Evolutionary conservation across 306 rosid species (phyloP), one percentile per base, ranked within the genome.

Genomic region (cucumber (Cucumis sativus)): DNA sequence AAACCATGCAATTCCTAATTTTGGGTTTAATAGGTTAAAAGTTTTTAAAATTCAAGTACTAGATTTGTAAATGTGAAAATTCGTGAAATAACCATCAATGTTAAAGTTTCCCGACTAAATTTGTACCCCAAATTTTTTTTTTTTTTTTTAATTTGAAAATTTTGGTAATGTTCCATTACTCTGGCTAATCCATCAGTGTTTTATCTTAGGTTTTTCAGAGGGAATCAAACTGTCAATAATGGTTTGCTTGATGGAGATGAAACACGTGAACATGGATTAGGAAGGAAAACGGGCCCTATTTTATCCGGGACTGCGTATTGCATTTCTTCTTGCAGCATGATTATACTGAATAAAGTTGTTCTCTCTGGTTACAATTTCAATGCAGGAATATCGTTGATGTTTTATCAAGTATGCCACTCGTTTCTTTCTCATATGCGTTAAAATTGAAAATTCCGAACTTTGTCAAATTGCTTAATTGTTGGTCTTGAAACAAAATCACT

Each of bases 281-380:
- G 79, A 58, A 87, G 79, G 82, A 90, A 87, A 78, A 79, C 92
- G 33, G 91, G 87, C 73, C 89, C 97, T 77, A 88, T 93, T 66
- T 59, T 91, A 81, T 86, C 97, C 10, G 97, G 98, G 56, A 83
- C 83, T 58, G 96, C 98, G 54, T 94, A 94, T 78, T 94, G 97
- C 79, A 61, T 94, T 77, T 94, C 97, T 69, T 94, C 98, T 5
- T 94, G 98, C 80, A 85, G 95, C 84, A 92, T 94, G 98, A 90
- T 90, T 72, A 78, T 94, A 88, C 84, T 94, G 79, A 94, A 94
- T 80, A 94, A 94, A 80, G 45, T 88, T 70, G 96, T 92, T 78
- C 84, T 94, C 57, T 94, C 96, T 6, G 52, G 91, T 77, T 91
- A 85, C 52, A 84, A 91, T 84, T 94, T 94, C 87, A 80, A 87